Evolutionary conservation across 169 alveolate genomes (phyloP), one percentile per base, ranked within the genome.

Genomic region (Cryptosporidium sp.): DNA sequence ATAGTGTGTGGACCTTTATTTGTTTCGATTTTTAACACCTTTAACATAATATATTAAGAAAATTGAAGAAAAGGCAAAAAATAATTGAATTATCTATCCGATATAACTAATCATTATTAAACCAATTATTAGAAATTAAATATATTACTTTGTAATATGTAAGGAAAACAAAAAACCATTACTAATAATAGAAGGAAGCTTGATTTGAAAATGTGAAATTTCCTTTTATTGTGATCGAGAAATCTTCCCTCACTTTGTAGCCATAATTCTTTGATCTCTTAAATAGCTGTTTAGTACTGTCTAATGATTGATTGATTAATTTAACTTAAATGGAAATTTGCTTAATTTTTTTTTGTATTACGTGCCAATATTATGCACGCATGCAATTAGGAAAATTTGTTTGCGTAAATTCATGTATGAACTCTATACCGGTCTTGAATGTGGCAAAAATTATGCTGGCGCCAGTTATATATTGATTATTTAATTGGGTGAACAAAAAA

Each of bases 381-480:
- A 55, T 55, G 67, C 67, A 55, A 55, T n/a, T 16, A 23, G 3
- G 10, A 55, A 55, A 23, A 26, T n/a, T n/a, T 41, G 14, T n/a
- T 26, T 55, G 67, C 67, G 7, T 12, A 26, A 55, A 55, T n/a
- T 55, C 67, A n/a, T 55, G 67, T 55, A 26, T 21, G 35, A 55
- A 55, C 8, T 55, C 33, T 55, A 55, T 55, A 55, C 67, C 67
- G 67, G 67, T 9, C 14, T 55, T 55, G 67, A 55, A 55, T 55
- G 67, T 55, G 67, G 35, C 67, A 55, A 55, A 55, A 55, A 23
- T 26, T 55, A 26, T 12, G 35, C 7, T 55, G 67, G 67, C 67
- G 67, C 67, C 67, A 23, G 67, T 55, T 55, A 8, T 55, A 21
- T 18, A 0, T 55, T 55, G 67, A 55, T 55, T 55, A 55, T 55